These are phyloP conservation scores for Silene latifolia DNA, from an alignment of 148 eudicot species.

Conservation along the genomic window DNA sequence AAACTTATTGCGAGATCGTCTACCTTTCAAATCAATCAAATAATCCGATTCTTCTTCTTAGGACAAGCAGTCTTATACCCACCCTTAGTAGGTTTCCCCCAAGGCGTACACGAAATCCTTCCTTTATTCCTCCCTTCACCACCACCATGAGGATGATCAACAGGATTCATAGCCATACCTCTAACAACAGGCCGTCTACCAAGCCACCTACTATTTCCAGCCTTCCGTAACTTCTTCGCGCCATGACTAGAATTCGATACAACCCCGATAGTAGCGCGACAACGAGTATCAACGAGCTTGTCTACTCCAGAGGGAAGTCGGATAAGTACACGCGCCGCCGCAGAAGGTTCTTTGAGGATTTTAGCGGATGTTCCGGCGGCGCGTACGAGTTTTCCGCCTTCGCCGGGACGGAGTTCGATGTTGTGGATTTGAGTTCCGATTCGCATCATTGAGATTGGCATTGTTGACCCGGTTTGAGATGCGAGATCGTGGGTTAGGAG, in stretches of 20 bases:
- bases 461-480: constrained; percentile 70
- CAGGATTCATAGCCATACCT: constrained; percentile 91
- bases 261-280: constrained; percentile 67
- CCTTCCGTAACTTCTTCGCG: constrained; percentile 62
- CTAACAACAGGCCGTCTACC: constrained; percentile 74
- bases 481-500: constrained; percentile 57
- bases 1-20: too few relatives aligned
- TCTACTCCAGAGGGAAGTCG: constrained; percentile 63
- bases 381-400: constrained; percentile 76
- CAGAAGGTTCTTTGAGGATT: constrained; percentile 63
- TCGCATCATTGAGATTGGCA: constrained; percentile 76
- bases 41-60: constrained; percentile 51
- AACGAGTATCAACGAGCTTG: constrained; percentile 56
- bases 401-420: constrained; percentile 75
- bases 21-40: neutral
- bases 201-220: constrained; percentile 76
- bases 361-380: constrained; percentile 83
- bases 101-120: constrained; percentile 52
- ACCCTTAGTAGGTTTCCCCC: constrained; percentile 90
- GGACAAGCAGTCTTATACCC: constrained; percentile 77
- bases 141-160: constrained; percentile 95
- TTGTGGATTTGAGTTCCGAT: constrained; percentile 81
- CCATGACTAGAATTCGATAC: constrained; percentile 60
- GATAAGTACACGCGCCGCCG: constrained; percentile 39
- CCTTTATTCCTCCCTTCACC: constrained; percentile 92